Base-by-base conservation (phyloP, 441 rosid species). In the Viola pubescens region DNA sequence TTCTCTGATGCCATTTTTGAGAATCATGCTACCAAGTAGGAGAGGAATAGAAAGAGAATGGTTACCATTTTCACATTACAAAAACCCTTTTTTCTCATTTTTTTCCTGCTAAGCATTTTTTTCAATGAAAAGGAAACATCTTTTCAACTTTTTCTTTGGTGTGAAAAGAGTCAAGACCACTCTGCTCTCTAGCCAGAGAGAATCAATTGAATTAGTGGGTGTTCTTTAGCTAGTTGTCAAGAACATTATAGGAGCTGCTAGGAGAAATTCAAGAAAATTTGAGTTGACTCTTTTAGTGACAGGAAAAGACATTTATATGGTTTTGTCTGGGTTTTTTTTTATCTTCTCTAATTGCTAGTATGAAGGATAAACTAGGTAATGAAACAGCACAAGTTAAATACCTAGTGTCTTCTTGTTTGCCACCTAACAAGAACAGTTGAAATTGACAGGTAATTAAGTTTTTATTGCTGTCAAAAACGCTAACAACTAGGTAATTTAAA, bases 121-220 rank as follows among this genome's bases (percentile, higher is more conserved):
- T 40, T 8, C 10, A 55, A 50, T 39, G 60, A 47, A 58, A 40
- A n/a, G 39, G 53, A 59, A 52, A 65, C 59, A 60, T 77, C 51
- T 58, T n/a, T 13, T 49, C 59, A 49, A 50, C 62, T 59, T 40
- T 10, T 58, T 61, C 39, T 49, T 42, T 56, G 2, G 34, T 26
- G 34, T 26, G 34, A 26, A 26, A 26, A 66, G 69, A 44, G 62
- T 59, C 67, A 45, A 52, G 43, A 56, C 66, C 61, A 46, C 9
- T 65, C 53, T 61, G 55, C 61, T 54, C 1, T 13, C 34, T 26
- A 26, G 34, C 34, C 34, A 26, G 34, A 26, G 34, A 26, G 34
- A 53, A 12, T 62, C 57, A 34, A 45, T 53, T 44, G 7, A 9
- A 37, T 39, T 52, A 11, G 56, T 67, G 34, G 34, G 34, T 26